Conservation (phyloP, 1,284 basidiomycete species). For the Polyporus tsugae region DNA sequence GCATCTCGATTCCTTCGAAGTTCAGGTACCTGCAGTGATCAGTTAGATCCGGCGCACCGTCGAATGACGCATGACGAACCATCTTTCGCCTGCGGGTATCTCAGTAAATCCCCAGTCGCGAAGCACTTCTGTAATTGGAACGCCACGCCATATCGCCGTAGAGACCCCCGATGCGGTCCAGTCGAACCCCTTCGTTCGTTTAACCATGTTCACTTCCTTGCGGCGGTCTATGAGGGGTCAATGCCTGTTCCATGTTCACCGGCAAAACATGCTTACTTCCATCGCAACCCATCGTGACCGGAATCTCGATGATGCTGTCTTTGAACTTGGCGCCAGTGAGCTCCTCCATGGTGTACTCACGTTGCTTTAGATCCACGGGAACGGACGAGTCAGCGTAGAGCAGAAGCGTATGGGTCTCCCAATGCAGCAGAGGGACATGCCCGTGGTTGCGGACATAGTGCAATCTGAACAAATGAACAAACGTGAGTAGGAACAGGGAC, state of each 20-base stretch:
- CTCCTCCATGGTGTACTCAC: conserved; percentile 34
- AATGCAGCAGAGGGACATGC: conserved; percentile 33
- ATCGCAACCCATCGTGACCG: conserved; percentile 38
- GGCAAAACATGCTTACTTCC: conserved; percentile 27
- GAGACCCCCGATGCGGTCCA: conserved; percentile 33
- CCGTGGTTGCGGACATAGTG: conserved; percentile 39
- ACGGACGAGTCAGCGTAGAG: conserved; percentile 30
- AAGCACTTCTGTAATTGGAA: conserved; percentile 34
- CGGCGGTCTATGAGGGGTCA: conserved; percentile 29
- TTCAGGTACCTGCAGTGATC: conserved; percentile 25
- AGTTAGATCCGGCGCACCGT: background rate
- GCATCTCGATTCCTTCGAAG: conserved; percentile 35
- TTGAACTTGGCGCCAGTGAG: conserved; percentile 28
- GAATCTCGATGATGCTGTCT: conserved; percentile 29
- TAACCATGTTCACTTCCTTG: conserved; percentile 38
- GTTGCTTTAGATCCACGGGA: conserved; percentile 28
- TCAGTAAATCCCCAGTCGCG: conserved; percentile 31
- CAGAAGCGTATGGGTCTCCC: conserved; percentile 34
- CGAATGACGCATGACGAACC: conserved; percentile 20
- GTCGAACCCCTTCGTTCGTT: conserved; percentile 32
- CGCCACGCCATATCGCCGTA: conserved; percentile 34
- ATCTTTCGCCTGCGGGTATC: conserved; percentile 31
- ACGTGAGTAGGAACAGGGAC: background rate
- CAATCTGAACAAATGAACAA: conserved; percentile 22
- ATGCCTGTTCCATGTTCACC: background rate